A percentile compares a stretch with the other conserved stretches of the same genome.
These are phyloP conservation scores for Hypoxylon perforatum DNA, from an alignment of 495 filamentous ascomycete species.

Conservation along the genomic window DNA sequence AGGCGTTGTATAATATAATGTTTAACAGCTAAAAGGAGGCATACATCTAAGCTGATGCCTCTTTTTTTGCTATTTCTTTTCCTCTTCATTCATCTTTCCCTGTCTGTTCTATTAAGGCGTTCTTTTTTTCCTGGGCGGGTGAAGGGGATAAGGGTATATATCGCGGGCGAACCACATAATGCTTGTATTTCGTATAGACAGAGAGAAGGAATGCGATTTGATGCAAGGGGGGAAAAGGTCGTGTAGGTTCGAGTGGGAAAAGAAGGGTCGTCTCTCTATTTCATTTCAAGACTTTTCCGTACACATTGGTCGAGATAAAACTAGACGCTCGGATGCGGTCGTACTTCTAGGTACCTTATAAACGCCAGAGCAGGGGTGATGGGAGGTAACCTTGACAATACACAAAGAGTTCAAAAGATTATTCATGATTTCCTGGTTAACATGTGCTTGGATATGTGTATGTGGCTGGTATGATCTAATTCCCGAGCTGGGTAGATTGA, in stretches of 20 bases:
- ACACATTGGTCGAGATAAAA: background rate
- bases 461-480: background rate
- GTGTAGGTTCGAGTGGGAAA: constrained; percentile 13
- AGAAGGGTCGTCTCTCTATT: constrained; percentile 11
- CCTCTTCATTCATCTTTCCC: constrained; percentile 5
- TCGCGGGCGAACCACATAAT: background rate
- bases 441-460: background rate
- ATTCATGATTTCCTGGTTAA: background rate
- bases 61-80: constrained; percentile 10
- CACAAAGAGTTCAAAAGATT: constrained; percentile 14
- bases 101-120: constrained; percentile 9
- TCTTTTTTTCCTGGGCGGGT: background rate
- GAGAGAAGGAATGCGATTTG: constrained; percentile 5
- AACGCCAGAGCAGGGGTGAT: constrained; percentile 6
- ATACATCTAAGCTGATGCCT: constrained; percentile 3
- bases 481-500: background rate
- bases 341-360: background rate
- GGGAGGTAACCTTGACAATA: constrained; percentile 22
- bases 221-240: constrained; percentile 6
- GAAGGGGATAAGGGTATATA: background rate
- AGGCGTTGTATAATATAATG: constrained; percentile 39
- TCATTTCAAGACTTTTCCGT: constrained; percentile 18
- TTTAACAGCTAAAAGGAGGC: constrained; percentile 15
- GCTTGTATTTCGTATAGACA: constrained; percentile 16
- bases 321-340: constrained; percentile 7